Evolutionary conservation across 768 basidiomycete genomes (phyloP).

Genomic region (Hysterangium stoloniferum): DNA sequence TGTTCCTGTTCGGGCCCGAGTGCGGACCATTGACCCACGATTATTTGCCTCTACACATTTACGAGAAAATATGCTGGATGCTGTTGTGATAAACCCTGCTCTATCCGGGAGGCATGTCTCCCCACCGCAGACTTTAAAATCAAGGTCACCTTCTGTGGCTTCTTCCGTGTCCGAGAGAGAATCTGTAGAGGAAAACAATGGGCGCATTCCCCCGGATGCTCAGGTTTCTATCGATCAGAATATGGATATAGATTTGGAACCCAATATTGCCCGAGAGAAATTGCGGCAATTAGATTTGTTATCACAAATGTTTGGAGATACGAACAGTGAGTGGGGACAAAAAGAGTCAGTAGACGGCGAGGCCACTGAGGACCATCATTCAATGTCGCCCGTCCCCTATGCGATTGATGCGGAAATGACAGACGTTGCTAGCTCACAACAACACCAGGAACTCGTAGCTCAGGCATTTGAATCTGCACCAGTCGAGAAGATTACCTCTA

Average conservation of each 20-base stretch:
- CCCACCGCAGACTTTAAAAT: slow-evolving; percentile 1
- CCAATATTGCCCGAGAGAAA: slow-evolving; percentile 39
- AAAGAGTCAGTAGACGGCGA: slow-evolving; percentile 50
- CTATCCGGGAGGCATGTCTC: too few relatives aligned
- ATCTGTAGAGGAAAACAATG: slow-evolving; percentile 4
- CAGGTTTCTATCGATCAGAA: neutral
- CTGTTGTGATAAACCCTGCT: neutral
- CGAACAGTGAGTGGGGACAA: slow-evolving; percentile 50
- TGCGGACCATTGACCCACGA: slow-evolving; percentile 63
- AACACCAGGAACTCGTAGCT: slow-evolving; percentile 12
- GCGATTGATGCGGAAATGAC: neutral
- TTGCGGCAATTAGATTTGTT: slow-evolving; percentile 34
- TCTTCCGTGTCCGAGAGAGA: neutral
- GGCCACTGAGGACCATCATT: slow-evolving; percentile 34
- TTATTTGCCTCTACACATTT: slow-evolving; percentile 64
- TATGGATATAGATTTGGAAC: neutral
- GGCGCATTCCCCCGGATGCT: neutral
- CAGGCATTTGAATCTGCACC: neutral
- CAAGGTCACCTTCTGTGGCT: neutral
- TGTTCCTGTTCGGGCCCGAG: slow-evolving; percentile 51
- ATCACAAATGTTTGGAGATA: slow-evolving; percentile 37
- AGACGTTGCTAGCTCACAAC: neutral
- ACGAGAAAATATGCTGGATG: slow-evolving; percentile 55
- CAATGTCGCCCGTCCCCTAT: slow-evolving; percentile 13
- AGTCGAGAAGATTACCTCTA: neutral